These are phyloP conservation scores for Ophiognomonia clavigignenti-juglandacearum DNA, from an alignment of 2,329 filamentous ascomycete genomes.

Conservation along the genomic window DNA sequence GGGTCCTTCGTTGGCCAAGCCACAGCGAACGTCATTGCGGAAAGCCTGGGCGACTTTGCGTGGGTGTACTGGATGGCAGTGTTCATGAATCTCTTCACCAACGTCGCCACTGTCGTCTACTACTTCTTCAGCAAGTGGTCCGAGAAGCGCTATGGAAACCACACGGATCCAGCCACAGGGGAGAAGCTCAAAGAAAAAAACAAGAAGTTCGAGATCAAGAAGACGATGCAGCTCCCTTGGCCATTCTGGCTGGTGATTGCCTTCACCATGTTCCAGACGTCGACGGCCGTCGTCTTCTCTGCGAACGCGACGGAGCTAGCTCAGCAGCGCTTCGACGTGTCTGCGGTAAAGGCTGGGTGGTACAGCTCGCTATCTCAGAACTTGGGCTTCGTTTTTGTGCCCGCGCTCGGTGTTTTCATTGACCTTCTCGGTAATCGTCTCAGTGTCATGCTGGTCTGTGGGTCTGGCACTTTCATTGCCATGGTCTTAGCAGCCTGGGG, in stretches of 20 bases:
- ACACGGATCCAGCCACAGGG: conserved; percentile 50
- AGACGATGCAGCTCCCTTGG: conserved; percentile 55
- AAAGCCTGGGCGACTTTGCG: conserved; percentile 52
- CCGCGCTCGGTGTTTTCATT: conserved; percentile 49
- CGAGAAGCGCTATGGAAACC: conserved; percentile 40
- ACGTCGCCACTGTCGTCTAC: conserved; percentile 46
- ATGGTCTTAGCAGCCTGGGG: conserved; percentile 53
- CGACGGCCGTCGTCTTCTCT: conserved; percentile 47
- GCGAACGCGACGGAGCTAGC: conserved; percentile 58
- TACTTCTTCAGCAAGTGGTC: conserved; percentile 51
- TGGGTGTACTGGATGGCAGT: conserved; percentile 60
- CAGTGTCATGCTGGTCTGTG: conserved; percentile 38
- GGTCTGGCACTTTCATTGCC: conserved; percentile 44
- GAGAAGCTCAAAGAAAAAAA: conserved; percentile 56
- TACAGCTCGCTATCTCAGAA: conserved; percentile 55
- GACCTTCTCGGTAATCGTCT: conserved; percentile 52
- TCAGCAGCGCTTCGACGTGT: conserved; percentile 53
- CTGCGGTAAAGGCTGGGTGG: conserved; percentile 53
- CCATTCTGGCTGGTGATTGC: conserved; percentile 50
- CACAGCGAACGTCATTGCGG: conserved; percentile 54
- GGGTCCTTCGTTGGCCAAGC: conserved; percentile 57
- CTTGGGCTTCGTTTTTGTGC: conserved; percentile 52
- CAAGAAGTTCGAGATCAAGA: conserved; percentile 50
- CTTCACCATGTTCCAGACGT: conserved; percentile 56
- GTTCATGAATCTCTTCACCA: conserved; percentile 61